Percentiles rank a stretch among this genome's conserved stretches.
These are phyloP conservation scores for Periconia sp. DNA, from an alignment of 2,329 filamentous ascomycete genomes.

Conservation along the genomic window DNA sequence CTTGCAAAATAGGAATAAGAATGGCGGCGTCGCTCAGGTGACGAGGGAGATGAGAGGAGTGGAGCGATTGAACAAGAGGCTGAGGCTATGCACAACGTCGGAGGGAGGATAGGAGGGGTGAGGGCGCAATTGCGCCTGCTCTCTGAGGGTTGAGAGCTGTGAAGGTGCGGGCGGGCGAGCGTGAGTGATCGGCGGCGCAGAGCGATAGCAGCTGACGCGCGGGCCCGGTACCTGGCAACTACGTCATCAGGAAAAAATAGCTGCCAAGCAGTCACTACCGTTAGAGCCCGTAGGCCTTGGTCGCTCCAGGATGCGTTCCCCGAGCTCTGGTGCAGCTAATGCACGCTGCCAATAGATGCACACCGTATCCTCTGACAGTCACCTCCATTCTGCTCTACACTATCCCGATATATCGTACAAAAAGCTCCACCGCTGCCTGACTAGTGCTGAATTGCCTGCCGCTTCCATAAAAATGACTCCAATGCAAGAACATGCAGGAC, in stretches of 20 bases:
- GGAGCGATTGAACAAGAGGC: not conserved
- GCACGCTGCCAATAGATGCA: slow-evolving; percentile 2
- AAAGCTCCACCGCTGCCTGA: not conserved
- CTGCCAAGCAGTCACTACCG: slow-evolving; percentile 5
- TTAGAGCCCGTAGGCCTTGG: slow-evolving; percentile 7
- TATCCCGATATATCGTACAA: slow-evolving; percentile 15
- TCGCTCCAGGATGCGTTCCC: slow-evolving; percentile 1
- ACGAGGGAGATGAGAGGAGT: not conserved
- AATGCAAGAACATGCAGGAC: slow-evolving; percentile 26
- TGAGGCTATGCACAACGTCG: slow-evolving; percentile 3
- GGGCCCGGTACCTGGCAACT: slow-evolving; percentile 1
- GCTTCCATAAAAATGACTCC: slow-evolving; percentile 22
- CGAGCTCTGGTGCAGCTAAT: slow-evolving; percentile 7
- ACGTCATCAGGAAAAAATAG: slow-evolving; percentile 7
- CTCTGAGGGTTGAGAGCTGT: slow-evolving; percentile 6
- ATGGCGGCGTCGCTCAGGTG: slow-evolving; percentile 8
- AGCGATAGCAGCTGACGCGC: slow-evolving; percentile 5
- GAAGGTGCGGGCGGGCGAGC: slow-evolving; percentile 4
- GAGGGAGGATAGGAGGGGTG: slow-evolving; percentile 6
- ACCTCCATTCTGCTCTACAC: slow-evolving; percentile 1
- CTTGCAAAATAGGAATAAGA: slow-evolving; percentile 7
- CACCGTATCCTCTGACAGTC: slow-evolving; percentile 1
- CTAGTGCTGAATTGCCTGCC: not conserved
- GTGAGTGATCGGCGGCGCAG: slow-evolving; percentile 8
- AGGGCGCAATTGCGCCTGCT: slow-evolving; percentile 11